Evolutionary conservation across 2,329 filamentous ascomycete species (phyloP), one percentile per base, ranked within the genome.

Genomic region (Falciphora oryzae): DNA sequence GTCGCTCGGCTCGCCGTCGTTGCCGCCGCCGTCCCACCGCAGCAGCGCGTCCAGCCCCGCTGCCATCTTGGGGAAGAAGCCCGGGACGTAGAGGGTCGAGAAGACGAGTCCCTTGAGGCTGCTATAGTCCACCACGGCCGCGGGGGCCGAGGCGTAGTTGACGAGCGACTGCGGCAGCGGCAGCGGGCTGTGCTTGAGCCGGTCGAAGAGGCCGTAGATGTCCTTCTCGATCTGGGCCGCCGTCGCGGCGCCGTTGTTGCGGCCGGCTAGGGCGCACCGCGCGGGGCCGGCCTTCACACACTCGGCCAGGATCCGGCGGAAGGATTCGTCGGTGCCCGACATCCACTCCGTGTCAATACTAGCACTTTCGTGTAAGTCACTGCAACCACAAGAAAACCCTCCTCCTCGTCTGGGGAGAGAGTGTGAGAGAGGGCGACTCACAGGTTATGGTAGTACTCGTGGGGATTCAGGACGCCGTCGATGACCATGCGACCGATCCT

Each of bases 201-300:
- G 59, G 3, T 73, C 67, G 38, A 72, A 66, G 5, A 71, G 65
- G 7, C 67, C 64, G 59, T 68, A 68, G 27, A 71, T 57, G 7
- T 67, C 61, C 5, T 66, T 62, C 59, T 74, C 72, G 27, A 75
- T 71, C 22, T 73, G 68, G 14, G 65, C 65, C 4, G 70, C 70
- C 1, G 72, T 73, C 4, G 57, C 57, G 65, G 71, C 71, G 57
- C 50, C 2, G 11, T 31, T 62, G 38, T 63, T 63, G 44, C 31
- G 31, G 31, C 28, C 44, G 1, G 71, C 70, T 2, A 75, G 67
- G 1, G 68, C 67, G 63, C 73, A 75, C 13, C 66, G 68, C 1
- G 68, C 66, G 18, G 70, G 69, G 27, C 66, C 67, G 28, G 64
- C 67, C 31, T 32, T 32, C 38, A 73, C 64, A 65, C 73, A 75